These are phyloP conservation scores for Neonectria ditissima DNA, from an alignment of 2,329 filamentous ascomycete species.

Conservation along the genomic window DNA sequence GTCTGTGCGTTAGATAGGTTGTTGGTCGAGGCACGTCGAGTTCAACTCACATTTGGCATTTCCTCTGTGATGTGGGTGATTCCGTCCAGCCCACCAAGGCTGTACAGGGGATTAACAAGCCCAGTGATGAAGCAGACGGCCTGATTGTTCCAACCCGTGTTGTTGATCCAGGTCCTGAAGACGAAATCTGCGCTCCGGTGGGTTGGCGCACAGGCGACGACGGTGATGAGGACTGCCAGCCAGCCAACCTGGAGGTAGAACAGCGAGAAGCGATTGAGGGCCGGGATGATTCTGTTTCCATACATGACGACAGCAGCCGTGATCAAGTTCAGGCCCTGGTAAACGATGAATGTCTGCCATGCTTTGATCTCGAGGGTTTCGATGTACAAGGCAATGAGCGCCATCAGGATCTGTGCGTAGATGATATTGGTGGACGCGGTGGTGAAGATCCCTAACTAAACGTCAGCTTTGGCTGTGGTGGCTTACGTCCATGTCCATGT, in stretches of 20 bases:
- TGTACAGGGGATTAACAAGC: conserved; percentile 61
- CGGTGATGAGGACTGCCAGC: conserved; percentile 60
- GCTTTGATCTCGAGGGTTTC: conserved; percentile 54
- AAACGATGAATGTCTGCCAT: conserved; percentile 63
- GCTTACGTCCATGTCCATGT: fast-evolving
- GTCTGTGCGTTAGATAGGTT: neutral
- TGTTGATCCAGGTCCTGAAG: conserved; percentile 64
- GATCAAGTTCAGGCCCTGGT: conserved; percentile 56
- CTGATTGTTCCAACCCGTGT: conserved; percentile 64
- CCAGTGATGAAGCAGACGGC: conserved; percentile 64
- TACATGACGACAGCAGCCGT: conserved; percentile 60
- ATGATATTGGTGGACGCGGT: conserved; percentile 59
- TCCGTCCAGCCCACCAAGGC: conserved; percentile 60
- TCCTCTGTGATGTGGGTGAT: conserved; percentile 64
- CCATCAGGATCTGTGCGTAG: conserved; percentile 56
- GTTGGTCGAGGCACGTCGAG: too few species aligned
- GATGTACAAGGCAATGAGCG: conserved; percentile 56
- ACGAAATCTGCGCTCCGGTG: conserved; percentile 62
- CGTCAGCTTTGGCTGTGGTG: neutral
- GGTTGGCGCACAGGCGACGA: conserved; percentile 58
- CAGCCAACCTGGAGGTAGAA: conserved; percentile 61
- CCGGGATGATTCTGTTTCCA: conserved; percentile 58
- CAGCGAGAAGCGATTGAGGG: conserved; percentile 57
- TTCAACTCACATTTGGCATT: conserved; percentile 58
- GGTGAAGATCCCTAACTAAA: conserved; percentile 55